phyloP scores from a whole-genome alignment of 352 stramenopile genomes.

The Peronospora belbahrii region DNA sequence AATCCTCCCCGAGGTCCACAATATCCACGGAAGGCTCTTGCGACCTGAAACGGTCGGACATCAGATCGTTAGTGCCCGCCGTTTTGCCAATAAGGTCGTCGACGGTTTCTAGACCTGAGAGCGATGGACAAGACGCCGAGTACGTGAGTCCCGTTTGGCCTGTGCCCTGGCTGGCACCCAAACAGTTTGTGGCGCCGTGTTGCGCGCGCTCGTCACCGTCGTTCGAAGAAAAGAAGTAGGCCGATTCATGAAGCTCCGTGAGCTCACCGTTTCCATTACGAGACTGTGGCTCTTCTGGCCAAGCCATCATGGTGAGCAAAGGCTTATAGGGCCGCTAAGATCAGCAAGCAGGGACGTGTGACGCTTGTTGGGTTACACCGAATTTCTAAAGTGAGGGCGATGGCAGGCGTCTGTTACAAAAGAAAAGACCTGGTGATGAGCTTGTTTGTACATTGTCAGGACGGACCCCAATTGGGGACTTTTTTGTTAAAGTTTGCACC shows the following conservation, averaged over 20 bases:
- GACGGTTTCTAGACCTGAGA: conserved; percentile 53
- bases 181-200: conserved; percentile 23
- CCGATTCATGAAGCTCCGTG: conserved; percentile 18
- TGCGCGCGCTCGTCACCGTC: conserved; percentile 22
- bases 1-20: background rate
- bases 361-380: no score
- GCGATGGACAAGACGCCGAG: conserved; percentile 67
- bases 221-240: conserved; percentile 15
- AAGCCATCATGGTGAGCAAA: conserved; percentile 25
- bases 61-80: conserved; percentile 16
- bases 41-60: conserved; percentile 13
- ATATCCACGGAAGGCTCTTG: conserved; percentile 24
- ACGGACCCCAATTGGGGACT: no score
- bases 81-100: conserved; percentile 45
- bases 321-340: background rate
- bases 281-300: conserved; percentile 24
- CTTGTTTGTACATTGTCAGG: no score
- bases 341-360: no score
- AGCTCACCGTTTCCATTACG: conserved; percentile 13
- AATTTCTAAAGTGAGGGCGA: no score
- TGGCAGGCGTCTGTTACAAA: no score
- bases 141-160: conserved; percentile 33
- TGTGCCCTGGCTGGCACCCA: conserved; percentile 7
- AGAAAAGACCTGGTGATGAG: no score
- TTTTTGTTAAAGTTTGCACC: no score